Evolutionary conservation across 495 filamentous ascomycete genomes (phyloP).

Genomic region (Xylaria longipes): DNA sequence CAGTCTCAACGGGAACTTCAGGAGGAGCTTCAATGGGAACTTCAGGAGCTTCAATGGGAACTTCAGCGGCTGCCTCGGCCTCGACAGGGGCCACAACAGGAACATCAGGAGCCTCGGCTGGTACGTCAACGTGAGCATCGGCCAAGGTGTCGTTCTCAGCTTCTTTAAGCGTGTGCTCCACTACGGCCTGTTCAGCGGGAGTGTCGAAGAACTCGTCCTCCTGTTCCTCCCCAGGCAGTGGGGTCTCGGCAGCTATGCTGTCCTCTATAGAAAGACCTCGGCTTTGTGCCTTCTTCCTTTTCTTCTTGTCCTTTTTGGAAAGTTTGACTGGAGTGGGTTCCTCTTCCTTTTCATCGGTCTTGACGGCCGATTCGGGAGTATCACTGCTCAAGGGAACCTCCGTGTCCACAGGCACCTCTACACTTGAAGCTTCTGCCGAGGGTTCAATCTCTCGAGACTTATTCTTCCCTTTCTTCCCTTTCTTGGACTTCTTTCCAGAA

Average conservation of each 20-base stretch:
- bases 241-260: background rate
- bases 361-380: constrained; percentile 1
- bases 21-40: background rate
- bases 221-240: constrained; percentile 1
- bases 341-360: constrained; percentile 19
- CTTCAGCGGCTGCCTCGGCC: background rate
- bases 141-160: background rate
- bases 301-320: constrained; percentile 38
- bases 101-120: background rate
- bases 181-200: background rate
- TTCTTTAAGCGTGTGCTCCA: constrained; percentile 10
- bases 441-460: constrained; percentile 9
- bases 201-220: constrained; percentile 12
- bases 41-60: background rate
- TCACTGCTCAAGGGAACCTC: background rate
- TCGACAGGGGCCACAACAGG: background rate
- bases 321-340: background rate
- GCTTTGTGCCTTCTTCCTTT: constrained; percentile 20
- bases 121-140: background rate
- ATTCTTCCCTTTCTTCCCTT: constrained; percentile 40
- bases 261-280: background rate
- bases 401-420: background rate
- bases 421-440: background rate
- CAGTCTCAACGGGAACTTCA: background rate
- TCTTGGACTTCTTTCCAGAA: constrained; percentile 35